Base-by-base conservation (phyloP, 164 flowering plant genomes). In the Cinnamomum micranthum region DNA sequence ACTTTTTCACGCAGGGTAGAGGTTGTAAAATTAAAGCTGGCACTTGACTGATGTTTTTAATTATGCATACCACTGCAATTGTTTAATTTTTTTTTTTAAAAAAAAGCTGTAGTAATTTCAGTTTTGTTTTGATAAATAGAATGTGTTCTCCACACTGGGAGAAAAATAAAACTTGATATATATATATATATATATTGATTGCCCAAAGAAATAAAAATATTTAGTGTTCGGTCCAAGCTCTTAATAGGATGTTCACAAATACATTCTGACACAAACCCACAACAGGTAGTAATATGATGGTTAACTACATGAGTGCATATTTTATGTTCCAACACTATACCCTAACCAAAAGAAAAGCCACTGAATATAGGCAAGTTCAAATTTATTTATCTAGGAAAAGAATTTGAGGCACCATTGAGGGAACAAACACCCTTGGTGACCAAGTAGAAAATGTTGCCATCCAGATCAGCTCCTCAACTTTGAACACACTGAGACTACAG, bases 311-410 rank as follows among this genome's bases (percentile, higher is more conserved):
- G 47, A 13, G 28, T 67, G 35, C 69, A 31, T 67, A 24, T 64
- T 23, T 25, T 67, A 4, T 27, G 28, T 28, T 67, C 35, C 69
- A 33, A 67, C 47, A 67, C 28, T 31, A 33, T 10, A 6, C 69
- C 33, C 47, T 28, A 31, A 33, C 28, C 28, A 17, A 67, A 28
- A 67, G 28, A 67, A 67, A 66, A 31, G 69, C 23, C 47, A 27
- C 47, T 27, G 35, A 15, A 6, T 11, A 31, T 13, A 31, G 66
- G 47, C 20, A 58, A 59, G 74, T 20, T 60, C 20, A 31, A 20
- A 2, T 71, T 71, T 50, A 60, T 71, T 60, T 33, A 59, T 60
- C 51, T 71, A 31, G 20, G 50, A 24, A 71, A 71, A 60, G 24
- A 71, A 71, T 58, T 58, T 71, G 27, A 33, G 58, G 22, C 10